These are phyloP conservation scores for Cercospora sesami DNA, from an alignment of 2,329 filamentous ascomycete genomes.

Conservation along the genomic window DNA sequence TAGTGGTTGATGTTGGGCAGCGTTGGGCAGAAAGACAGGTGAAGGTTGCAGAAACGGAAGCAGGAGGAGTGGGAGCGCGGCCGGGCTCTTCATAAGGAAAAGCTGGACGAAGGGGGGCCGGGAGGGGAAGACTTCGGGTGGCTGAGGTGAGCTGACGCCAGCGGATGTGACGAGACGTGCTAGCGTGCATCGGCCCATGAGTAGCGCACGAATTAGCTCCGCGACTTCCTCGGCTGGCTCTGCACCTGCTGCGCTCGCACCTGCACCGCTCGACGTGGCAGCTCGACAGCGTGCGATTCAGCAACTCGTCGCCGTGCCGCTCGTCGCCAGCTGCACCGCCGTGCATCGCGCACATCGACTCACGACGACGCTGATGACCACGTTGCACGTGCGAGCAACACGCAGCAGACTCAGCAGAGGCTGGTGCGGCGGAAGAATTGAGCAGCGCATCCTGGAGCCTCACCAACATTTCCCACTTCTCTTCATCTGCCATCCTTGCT, in stretches of 20 bases:
- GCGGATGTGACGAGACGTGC: constrained; percentile 4
- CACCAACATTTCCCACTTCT: neutral
- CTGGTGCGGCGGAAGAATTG: neutral
- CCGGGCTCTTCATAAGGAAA: constrained; percentile 16
- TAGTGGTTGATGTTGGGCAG: constrained; percentile 20
- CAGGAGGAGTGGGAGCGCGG: constrained; percentile 8
- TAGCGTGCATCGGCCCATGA: constrained; percentile 13
- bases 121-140: constrained; percentile 16
- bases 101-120: constrained; percentile 2
- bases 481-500: neutral
- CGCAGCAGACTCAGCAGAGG: neutral
- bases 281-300: constrained; percentile 13
- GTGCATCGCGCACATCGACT: neutral
- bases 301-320: neutral
- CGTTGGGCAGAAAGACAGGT: constrained; percentile 26
- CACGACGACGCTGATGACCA: neutral
- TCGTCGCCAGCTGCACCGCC: neutral
- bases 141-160: constrained; percentile 10
- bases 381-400: neutral
- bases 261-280: constrained; percentile 17
- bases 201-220: neutral
- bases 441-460: neutral
- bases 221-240: neutral
- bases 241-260: neutral
- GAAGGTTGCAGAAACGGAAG: constrained; percentile 16